These are phyloP conservation scores for Tulasnella calospora DNA, from an alignment of 768 basidiomycete genomes.

Conservation along the genomic window DNA sequence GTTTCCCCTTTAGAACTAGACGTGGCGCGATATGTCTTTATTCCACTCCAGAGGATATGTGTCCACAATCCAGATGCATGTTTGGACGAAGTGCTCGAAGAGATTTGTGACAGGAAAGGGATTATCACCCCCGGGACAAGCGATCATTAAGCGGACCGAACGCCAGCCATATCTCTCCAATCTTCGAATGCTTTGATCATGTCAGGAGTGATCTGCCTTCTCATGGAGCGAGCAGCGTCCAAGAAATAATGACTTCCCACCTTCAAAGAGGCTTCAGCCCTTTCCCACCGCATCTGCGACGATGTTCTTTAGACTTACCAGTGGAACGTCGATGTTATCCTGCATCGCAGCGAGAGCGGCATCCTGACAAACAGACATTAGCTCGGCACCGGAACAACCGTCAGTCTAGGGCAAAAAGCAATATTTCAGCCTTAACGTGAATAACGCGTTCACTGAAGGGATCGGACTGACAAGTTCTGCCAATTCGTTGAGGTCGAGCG, in stretches of 20 bases:
- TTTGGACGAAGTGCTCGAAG: neutral
- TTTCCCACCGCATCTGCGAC: neutral
- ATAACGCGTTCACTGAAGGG: neutral
- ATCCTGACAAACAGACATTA: constrained; percentile 88
- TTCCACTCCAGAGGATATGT: neutral
- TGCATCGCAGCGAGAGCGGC: constrained; percentile 92
- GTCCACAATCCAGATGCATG: neutral
- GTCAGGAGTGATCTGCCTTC: constrained; percentile 78
- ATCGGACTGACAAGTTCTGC: constrained; percentile 58
- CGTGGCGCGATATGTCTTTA: neutral
- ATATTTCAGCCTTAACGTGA: neutral
- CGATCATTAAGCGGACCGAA: constrained; percentile 26
- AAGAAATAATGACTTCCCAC: constrained; percentile 70
- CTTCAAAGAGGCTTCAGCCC: constrained; percentile 41
- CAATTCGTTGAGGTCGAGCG: constrained; percentile 60
- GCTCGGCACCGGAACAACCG: constrained; percentile 95
- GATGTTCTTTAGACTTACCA: constrained; percentile 46
- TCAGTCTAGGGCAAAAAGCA: constrained; percentile 55
- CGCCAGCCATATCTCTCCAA: constrained; percentile 53
- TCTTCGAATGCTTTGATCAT: constrained; percentile 64
- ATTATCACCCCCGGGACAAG: neutral
- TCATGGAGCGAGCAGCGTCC: constrained; percentile 62
- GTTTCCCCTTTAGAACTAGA: neutral
- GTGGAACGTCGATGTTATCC: constrained; percentile 67
- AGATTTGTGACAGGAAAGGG: neutral